Percentiles rank a stretch among this genome's conserved stretches.
These are phyloP conservation scores for Diaporthe eres DNA, from an alignment of 2,329 filamentous ascomycete genomes.

Conservation along the genomic window DNA sequence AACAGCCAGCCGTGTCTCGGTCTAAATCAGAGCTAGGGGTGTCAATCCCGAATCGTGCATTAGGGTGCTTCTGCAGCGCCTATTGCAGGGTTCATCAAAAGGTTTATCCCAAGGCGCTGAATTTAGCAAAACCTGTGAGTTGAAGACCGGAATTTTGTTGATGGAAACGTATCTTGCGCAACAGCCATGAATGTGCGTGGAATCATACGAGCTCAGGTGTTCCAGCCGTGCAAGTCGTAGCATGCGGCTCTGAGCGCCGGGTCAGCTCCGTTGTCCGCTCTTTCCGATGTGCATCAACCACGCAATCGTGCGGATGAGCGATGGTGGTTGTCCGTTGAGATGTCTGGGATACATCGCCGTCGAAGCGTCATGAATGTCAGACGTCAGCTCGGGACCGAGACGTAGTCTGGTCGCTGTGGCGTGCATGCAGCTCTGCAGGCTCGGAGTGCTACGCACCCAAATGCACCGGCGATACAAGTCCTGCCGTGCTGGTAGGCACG, in stretches of 20 bases:
- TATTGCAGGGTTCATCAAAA: background rate
- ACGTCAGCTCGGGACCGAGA: constrained; percentile 12
- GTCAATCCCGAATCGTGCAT: constrained; percentile 27
- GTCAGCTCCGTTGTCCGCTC: constrained; percentile 15
- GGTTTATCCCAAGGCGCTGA: no score
- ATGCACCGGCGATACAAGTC: background rate
- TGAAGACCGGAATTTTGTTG: background rate
- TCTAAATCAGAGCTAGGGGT: background rate
- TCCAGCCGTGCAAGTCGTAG: constrained; percentile 3
- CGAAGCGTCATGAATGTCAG: background rate
- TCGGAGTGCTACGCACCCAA: background rate
- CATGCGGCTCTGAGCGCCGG: background rate
- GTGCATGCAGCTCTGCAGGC: constrained; percentile 19
- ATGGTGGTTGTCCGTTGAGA: background rate
- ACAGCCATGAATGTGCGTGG: background rate
- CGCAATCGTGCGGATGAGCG: background rate
- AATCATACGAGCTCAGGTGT: background rate
- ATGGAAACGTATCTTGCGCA: background rate
- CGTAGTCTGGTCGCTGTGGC: background rate
- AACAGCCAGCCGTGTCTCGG: constrained; percentile 9
- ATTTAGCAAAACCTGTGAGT: background rate
- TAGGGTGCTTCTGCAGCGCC: background rate
- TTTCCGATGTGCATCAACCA: background rate
- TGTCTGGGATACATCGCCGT: background rate
- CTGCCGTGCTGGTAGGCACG: background rate